Conservation (phyloP, 345 rosid genomes). For the Rhodamnia rubescens region DNA sequence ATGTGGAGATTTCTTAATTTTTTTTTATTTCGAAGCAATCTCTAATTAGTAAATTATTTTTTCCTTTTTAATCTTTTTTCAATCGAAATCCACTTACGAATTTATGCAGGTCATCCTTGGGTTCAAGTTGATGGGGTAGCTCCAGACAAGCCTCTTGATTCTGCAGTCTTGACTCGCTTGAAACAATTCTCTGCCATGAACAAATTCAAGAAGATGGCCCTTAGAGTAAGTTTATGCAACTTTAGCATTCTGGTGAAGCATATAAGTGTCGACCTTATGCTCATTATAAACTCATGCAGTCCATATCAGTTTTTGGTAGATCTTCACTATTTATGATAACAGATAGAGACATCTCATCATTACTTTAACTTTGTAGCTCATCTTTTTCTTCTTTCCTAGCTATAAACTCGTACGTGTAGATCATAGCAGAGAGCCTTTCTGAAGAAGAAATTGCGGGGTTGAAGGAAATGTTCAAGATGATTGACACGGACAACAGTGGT, state of each 20-base stretch:
- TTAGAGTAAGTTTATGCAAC: slow-evolving; percentile 33
- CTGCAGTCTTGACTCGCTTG: slow-evolving; percentile 55
- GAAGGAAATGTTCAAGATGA: slow-evolving; percentile 55
- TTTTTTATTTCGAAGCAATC: too few species aligned
- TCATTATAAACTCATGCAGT: background rate
- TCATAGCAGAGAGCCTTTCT: slow-evolving; percentile 63
- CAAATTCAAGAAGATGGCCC: slow-evolving; percentile 79
- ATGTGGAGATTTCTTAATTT: too few species aligned
- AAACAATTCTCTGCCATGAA: slow-evolving; percentile 82
- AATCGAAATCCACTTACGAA: background rate
- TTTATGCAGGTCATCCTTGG: slow-evolving; percentile 84
- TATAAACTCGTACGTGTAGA: slow-evolving; percentile 13
- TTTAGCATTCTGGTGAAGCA: background rate
- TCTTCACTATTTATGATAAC: background rate
- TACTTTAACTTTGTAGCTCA: background rate
- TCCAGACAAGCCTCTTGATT: slow-evolving; percentile 78
- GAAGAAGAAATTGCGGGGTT: slow-evolving; percentile 74
- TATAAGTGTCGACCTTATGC: background rate
- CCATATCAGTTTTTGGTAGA: background rate
- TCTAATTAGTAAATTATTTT: too few species aligned
- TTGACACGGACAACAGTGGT: slow-evolving; percentile 68
- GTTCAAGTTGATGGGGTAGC: slow-evolving; percentile 62
- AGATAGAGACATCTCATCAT: background rate
- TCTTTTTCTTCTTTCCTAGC: background rate
- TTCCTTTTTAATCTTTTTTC: too few species aligned